Conservation (phyloP, 345 rosid species). For the Nasturtium officinale region DNA sequence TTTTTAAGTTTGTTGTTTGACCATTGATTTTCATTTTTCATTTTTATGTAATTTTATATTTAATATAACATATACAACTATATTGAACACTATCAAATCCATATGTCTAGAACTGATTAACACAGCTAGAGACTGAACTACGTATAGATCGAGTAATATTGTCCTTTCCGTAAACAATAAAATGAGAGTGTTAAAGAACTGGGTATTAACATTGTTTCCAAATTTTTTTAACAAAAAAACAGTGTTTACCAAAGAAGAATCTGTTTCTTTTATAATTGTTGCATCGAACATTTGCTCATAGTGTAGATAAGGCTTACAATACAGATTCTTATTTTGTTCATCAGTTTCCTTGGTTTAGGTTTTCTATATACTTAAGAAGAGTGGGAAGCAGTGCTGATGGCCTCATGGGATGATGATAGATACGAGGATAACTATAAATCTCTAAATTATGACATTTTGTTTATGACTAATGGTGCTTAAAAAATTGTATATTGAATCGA, state of each 20-base stretch:
- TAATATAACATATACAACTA: not conserved
- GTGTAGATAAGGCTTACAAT: too few species aligned
- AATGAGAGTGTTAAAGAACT: not conserved
- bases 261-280: too few species aligned
- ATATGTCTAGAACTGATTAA: constrained; percentile 4
- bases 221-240: too few species aligned
- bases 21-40: not conserved
- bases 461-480: not conserved
- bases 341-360: not conserved
- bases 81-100: not conserved
- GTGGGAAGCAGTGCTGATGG: not conserved
- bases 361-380: not conserved
- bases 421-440: not conserved
- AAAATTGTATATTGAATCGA: not conserved
- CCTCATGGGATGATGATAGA: not conserved
- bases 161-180: not conserved
- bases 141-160: not conserved
- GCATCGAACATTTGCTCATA: too few species aligned
- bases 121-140: not conserved
- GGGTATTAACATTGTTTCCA: not conserved
- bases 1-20: not conserved
- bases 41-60: not conserved
- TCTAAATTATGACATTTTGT: not conserved
- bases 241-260: too few species aligned
- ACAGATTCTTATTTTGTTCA: not conserved